Conservation (phyloP, 2,329 filamentous ascomycete species). For the Sarocladiaceae sp. region DNA sequence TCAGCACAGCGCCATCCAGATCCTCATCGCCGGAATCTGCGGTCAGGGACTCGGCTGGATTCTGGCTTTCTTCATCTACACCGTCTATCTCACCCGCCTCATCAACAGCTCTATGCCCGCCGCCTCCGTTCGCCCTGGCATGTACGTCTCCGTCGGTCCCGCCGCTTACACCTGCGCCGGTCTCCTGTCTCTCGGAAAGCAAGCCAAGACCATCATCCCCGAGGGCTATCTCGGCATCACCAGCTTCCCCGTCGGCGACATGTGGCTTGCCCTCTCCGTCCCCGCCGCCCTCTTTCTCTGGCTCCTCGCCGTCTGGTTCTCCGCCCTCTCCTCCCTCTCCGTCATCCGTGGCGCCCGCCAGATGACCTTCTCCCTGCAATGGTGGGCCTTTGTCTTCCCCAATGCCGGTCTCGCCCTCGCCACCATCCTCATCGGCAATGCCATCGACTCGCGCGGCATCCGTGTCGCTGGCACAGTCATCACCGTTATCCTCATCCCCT, state of each 20-base stretch:
- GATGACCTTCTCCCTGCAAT: constrained; percentile 40
- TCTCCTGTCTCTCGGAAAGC: constrained; percentile 39
- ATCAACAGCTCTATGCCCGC: constrained; percentile 43
- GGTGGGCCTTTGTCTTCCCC: constrained; percentile 45
- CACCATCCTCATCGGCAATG: constrained; percentile 43
- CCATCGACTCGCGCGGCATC: constrained; percentile 38
- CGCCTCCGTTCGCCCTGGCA: constrained; percentile 40
- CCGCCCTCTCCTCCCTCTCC: constrained; percentile 32
- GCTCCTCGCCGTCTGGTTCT: constrained; percentile 49
- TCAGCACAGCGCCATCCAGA: constrained; percentile 36
- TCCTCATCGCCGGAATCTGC: constrained; percentile 42
- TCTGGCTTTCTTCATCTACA: constrained; percentile 40
- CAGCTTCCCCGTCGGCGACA: constrained; percentile 17
- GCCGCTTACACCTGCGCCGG: constrained; percentile 40
- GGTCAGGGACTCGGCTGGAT: constrained; percentile 48
- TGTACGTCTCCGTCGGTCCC: constrained; percentile 50
- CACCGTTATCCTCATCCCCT: constrained; percentile 40
- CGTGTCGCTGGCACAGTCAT: constrained; percentile 42
- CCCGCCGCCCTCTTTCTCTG: constrained; percentile 43
- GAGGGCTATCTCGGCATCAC: constrained; percentile 18
- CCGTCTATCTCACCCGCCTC: constrained; percentile 35
- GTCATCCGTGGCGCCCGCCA: constrained; percentile 28
- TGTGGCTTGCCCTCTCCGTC: constrained; percentile 38
- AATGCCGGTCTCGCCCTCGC: constrained; percentile 51
- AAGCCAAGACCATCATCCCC: constrained; percentile 16